These are phyloP conservation scores for Clathrus columnatus DNA, from an alignment of 768 basidiomycete species.

Conservation along the genomic window DNA sequence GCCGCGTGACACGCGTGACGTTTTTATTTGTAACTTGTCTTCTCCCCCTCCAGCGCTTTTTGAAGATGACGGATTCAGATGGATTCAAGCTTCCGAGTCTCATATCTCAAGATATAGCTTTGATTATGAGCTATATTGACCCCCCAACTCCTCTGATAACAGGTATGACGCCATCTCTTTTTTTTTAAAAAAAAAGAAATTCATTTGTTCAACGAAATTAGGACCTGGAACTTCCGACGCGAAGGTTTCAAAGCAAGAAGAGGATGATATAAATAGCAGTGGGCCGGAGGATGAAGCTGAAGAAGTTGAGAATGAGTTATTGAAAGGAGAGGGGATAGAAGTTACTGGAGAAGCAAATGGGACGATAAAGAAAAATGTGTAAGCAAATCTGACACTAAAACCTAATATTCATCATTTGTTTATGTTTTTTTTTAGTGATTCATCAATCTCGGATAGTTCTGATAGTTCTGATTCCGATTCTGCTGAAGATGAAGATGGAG, in stretches of 20 bases:
- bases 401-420: slow-evolving; percentile 15
- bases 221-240: neutral
- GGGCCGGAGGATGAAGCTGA: slow-evolving; percentile 60
- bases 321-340: slow-evolving; percentile 19
- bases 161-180: neutral
- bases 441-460: neutral
- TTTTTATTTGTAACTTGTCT: too few relatives aligned
- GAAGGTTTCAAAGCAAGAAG: slow-evolving; percentile 19
- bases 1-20: too few relatives aligned
- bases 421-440: slow-evolving; percentile 19
- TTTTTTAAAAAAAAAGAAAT: neutral
- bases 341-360: slow-evolving; percentile 30
- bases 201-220: neutral
- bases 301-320: slow-evolving; percentile 47
- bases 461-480: neutral
- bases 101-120: slow-evolving; percentile 56
- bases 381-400: neutral
- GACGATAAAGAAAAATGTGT: slow-evolving; percentile 19
- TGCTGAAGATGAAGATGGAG: neutral
- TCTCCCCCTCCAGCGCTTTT: too few relatives aligned
- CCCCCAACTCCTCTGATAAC: neutral
- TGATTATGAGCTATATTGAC: slow-evolving; percentile 3
- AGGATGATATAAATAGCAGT: slow-evolving; percentile 47
- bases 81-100: slow-evolving; percentile 53
- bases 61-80: slow-evolving; percentile 5